Conservation (phyloP, 2,329 filamentous ascomycete species). For the Diaporthe batatas region DNA sequence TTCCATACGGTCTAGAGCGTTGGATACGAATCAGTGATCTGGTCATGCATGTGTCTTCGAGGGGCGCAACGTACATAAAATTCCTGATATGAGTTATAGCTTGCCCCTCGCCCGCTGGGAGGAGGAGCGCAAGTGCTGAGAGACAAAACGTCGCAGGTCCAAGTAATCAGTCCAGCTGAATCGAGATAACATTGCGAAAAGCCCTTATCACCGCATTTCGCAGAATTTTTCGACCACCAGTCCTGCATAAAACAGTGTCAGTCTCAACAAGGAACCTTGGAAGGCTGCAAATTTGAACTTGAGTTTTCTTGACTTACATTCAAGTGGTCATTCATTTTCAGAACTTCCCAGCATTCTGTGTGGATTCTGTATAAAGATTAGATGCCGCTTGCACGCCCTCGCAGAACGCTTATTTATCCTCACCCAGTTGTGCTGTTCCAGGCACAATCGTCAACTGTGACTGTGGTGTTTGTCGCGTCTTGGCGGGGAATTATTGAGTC, state of each 20-base stretch:
- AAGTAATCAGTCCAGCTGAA: slow-evolving; percentile 20
- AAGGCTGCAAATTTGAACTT: not conserved
- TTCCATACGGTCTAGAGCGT: not conserved
- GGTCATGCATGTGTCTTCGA: not conserved
- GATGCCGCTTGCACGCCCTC: not conserved
- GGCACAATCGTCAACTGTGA: not conserved
- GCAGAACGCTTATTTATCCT: not conserved
- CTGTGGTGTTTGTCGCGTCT: slow-evolving; percentile 7
- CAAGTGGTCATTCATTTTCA: slow-evolving; percentile 21
- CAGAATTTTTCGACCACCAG: slow-evolving; percentile 29
- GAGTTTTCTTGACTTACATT: not conserved
- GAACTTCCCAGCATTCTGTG: slow-evolving; percentile 7
- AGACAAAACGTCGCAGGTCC: slow-evolving; percentile 22
- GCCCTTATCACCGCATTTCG: slow-evolving; percentile 18
- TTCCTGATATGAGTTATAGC: slow-evolving; percentile 11
- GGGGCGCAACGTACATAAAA: not conserved
- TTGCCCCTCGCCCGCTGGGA: slow-evolving; percentile 11
- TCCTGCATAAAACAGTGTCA: not conserved
- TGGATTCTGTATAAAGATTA: not conserved
- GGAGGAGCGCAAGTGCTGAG: slow-evolving; percentile 18
- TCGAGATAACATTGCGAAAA: slow-evolving; percentile 25
- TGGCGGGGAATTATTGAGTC: not conserved
- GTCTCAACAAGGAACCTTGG: not conserved
- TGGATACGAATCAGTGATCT: not conserved
- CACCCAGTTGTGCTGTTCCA: slow-evolving; percentile 24